phyloP scores from a whole-genome alignment of 2,329 filamentous ascomycete species.

The Hymenoscyphus linearis region DNA sequence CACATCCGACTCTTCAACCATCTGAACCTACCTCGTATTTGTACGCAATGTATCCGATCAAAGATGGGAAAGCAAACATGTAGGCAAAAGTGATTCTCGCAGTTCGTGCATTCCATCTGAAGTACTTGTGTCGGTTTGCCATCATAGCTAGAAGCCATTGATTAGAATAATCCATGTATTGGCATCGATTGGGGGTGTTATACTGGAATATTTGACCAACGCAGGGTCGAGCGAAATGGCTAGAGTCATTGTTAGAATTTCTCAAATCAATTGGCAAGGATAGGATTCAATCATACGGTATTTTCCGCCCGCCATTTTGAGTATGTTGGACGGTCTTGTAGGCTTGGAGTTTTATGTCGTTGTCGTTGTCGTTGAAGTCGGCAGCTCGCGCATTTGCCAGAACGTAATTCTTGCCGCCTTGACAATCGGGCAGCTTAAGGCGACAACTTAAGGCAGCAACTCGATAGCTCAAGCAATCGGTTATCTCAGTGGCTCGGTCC shows the following conservation, averaged over 20 bases:
- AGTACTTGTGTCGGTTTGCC: conserved; percentile 85
- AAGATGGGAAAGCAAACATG: conserved; percentile 63
- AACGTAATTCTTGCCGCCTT: too few species aligned
- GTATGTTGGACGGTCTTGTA: conserved; percentile 20
- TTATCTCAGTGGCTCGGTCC: neutral
- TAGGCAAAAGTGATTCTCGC: conserved; percentile 77
- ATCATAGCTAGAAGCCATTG: conserved; percentile 60
- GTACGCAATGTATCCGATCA: conserved; percentile 68
- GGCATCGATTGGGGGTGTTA: conserved; percentile 18
- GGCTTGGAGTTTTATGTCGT: conserved; percentile 5
- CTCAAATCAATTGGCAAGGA: neutral
- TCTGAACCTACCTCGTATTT: conserved; percentile 66
- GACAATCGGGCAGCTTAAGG: too few species aligned
- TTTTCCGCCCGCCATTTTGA: conserved; percentile 43
- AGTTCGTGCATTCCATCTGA: conserved; percentile 85
- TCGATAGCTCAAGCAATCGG: too few species aligned
- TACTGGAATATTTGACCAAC: conserved; percentile 51
- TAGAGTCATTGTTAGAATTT: conserved; percentile 18
- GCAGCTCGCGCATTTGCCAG: neutral
- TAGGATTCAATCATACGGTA: conserved; percentile 34
- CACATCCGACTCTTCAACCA: conserved; percentile 37
- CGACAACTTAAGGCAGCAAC: too few species aligned
- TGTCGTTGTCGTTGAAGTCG: neutral
- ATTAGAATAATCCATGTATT: conserved; percentile 6
- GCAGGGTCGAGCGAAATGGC: conserved; percentile 39